Base-by-base conservation (phyloP, 2,329 filamentous ascomycete genomes). In the Fusarium pseudograminearum region DNA sequence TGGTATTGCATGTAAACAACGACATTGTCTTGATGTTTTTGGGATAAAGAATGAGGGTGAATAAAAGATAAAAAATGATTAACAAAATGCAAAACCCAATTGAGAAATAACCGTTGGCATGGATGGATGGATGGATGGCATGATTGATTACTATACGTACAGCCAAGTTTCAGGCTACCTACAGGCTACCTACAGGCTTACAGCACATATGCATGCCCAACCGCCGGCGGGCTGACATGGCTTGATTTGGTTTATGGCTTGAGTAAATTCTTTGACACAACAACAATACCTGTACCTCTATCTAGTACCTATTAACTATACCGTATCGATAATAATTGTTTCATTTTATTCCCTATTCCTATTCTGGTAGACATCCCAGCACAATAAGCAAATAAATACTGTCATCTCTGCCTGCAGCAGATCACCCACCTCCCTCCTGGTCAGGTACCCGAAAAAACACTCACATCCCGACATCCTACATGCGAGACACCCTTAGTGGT, bases 401-500 rank as follows among this genome's bases (percentile, higher is more conserved):
- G 14, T 30, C 24, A 41, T 51, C 10, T 22, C 38, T 24, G 26
- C 48, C 18, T 52, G 48, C 48, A 51, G 47, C 7, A 46, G 10
- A 46, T 28, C 42, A 14, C 7, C n/a, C 47, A 26, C 10, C 18
- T 24, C 46, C 10, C 18, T 24, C 46, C 30, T 14, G 31, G 24
- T 34, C 54, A 57, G 45, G 33, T 57, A 57, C 54, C 44, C 54
- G 54, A 50, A 24, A 50, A 24, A 51, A 20, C 45, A 41, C 28
- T 40, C 44, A 57, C 41, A 48, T 55, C 41, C 31, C 24, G 4
- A 31, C 30, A 55, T 28, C 14, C 14, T 20, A 36, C 22, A 48
- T 56, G 53, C 53, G 16, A 51, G 53, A 51, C 53, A 57, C 10
- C 15, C 2, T 38, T 57, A 31, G 44, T 57, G 28, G 53, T 57